A percentile compares a stretch with the other conserved stretches of the same genome.
phyloP scores from a whole-genome alignment of 2,329 filamentous ascomycete species.

The Aspergillus ochraceoroseus region DNA sequence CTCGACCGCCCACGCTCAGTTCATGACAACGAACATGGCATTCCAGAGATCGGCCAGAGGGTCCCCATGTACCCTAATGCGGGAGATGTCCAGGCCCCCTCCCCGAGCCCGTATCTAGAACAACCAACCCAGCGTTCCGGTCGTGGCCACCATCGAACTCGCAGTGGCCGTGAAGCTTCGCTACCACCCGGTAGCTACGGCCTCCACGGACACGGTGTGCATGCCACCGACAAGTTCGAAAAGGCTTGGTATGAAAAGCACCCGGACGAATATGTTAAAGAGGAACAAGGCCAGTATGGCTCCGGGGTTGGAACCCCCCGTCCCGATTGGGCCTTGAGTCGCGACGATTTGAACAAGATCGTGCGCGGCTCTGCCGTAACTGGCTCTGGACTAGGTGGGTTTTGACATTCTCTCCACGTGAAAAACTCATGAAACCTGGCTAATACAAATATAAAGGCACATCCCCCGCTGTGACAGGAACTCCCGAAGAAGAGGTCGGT shows the following conservation, averaged over 20 bases:
- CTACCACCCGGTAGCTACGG: conserved; percentile 87
- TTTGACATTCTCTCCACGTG: background rate
- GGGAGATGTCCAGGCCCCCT: conserved; percentile 93
- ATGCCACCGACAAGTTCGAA: conserved; percentile 74
- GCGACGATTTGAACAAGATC: conserved; percentile 83
- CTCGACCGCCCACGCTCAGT: conserved; percentile 54
- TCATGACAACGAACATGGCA: conserved; percentile 75
- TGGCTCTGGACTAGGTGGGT: conserved; percentile 52
- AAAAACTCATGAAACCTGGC: background rate
- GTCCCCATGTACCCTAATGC: conserved; percentile 92
- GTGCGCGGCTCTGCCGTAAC: conserved; percentile 63
- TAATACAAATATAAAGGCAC: conserved; percentile 53
- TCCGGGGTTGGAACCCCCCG: conserved; percentile 55
- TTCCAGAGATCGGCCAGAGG: conserved; percentile 84
- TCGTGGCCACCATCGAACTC: conserved; percentile 63
- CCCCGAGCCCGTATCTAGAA: conserved; percentile 59
- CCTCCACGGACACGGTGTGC: conserved; percentile 78
- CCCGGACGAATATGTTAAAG: conserved; percentile 68
- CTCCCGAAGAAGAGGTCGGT: conserved; percentile 85
- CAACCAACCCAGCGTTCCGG: conserved; percentile 47
- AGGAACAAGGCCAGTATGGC: conserved; percentile 64
- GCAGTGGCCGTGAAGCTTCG: conserved; percentile 65
- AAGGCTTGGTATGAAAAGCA: conserved; percentile 91
- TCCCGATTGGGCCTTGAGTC: conserved; percentile 79
- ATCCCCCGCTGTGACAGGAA: conserved; percentile 59